phyloP scores from a whole-genome alignment of 1,284 basidiomycete genomes.

The Stygiomarasmius scandens region DNA sequence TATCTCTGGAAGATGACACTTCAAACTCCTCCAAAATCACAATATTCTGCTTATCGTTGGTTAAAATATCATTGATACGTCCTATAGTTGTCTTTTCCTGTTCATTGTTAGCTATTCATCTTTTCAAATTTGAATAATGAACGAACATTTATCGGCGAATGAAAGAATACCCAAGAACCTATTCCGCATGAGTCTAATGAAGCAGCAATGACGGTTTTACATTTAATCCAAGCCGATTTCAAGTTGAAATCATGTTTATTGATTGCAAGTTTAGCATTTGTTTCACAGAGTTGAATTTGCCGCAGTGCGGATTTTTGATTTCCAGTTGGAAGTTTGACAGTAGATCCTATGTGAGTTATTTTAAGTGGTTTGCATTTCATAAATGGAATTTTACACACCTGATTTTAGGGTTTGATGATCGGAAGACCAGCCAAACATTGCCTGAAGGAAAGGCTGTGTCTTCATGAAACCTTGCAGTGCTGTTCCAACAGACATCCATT shows the following conservation, averaged over 20 bases:
- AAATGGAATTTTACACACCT: neutral
- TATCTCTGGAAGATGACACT: neutral
- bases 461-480: neutral
- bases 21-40: slow-evolving; percentile 14
- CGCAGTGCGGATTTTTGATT: too few relatives aligned
- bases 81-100: neutral
- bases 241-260: too few relatives aligned
- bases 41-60: neutral
- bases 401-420: neutral
- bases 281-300: too few relatives aligned
- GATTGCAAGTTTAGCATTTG: too few relatives aligned
- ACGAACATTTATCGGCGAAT: too few relatives aligned
- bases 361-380: too few relatives aligned
- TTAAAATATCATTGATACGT: slow-evolving; percentile 13
- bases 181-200: neutral
- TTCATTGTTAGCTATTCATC: neutral
- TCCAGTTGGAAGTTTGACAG: too few relatives aligned
- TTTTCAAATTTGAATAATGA: too few relatives aligned
- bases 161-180: neutral
- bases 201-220: neutral
- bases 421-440: slow-evolving; percentile 13
- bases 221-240: neutral
- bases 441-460: slow-evolving; percentile 5
- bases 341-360: too few relatives aligned
- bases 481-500: neutral